Percentiles rank a stretch among this genome's conserved stretches.
These are phyloP conservation scores for Pichia cephalocereana DNA, from an alignment of 805 yeast genomes.

Conservation along the genomic window DNA sequence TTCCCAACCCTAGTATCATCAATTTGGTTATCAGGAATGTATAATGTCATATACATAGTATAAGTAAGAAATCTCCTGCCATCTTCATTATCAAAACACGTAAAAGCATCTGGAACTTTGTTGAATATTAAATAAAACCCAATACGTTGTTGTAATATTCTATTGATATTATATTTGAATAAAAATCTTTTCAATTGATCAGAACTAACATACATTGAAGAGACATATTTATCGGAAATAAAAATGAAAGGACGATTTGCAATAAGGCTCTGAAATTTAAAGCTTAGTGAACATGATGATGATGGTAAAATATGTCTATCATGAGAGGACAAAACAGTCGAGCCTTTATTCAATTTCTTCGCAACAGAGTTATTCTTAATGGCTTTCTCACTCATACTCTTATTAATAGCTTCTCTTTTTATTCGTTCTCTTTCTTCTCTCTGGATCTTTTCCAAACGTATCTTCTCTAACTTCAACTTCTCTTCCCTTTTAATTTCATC, in stretches of 20 bases:
- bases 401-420: neutral
- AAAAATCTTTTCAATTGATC: constrained; percentile 53
- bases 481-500: constrained; percentile 19
- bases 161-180: constrained; percentile 53
- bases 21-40: constrained; percentile 37
- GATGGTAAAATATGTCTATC: constrained; percentile 24
- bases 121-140: constrained; percentile 73
- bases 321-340: constrained; percentile 17
- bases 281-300: constrained; percentile 31
- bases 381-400: neutral
- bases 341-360: neutral
- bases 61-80: constrained; percentile 41
- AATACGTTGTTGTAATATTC: constrained; percentile 49
- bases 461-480: constrained; percentile 12
- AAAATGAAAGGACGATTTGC: constrained; percentile 50
- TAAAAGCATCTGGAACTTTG: constrained; percentile 44
- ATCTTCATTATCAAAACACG: constrained; percentile 53
- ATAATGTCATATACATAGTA: constrained; percentile 48
- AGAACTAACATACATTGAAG: constrained; percentile 38
- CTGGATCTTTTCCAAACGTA: constrained; percentile 9
- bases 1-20: constrained; percentile 20
- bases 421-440: constrained; percentile 1
- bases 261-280: constrained; percentile 38
- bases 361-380: neutral
- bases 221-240: constrained; percentile 41